Conservation (phyloP, 1,284 basidiomycete genomes). For the Apiotrichum sp. region DNA sequence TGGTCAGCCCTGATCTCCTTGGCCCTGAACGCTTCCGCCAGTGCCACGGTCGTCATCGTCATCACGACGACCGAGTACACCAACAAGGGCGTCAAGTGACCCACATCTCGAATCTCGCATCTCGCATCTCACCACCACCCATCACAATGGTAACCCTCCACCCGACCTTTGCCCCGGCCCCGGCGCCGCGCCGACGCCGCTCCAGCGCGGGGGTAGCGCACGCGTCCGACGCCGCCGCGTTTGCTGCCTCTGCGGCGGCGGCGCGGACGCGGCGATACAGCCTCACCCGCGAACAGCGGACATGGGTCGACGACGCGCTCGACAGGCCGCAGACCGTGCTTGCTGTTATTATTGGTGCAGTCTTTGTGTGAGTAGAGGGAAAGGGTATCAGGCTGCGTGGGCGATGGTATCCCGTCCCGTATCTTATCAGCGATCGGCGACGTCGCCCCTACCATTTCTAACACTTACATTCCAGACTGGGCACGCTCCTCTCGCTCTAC, state of each 20-base stretch:
- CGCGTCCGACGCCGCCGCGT: constrained; percentile 2
- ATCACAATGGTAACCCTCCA: not conserved
- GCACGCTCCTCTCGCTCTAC: constrained; percentile 52
- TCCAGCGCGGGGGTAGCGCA: constrained; percentile 1
- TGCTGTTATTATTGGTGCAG: constrained; percentile 11
- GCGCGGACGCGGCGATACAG: not conserved
- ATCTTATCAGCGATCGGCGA: not conserved
- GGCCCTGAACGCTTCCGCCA: no score
- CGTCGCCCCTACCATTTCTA: not conserved
- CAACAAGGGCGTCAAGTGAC: no score
- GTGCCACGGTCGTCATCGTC: no score
- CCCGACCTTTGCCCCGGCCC: not conserved
- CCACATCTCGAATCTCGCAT: no score
- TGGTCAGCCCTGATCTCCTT: no score
- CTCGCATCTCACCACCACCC: not conserved
- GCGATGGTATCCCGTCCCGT: not conserved
- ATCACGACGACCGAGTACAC: no score
- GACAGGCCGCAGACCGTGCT: constrained; percentile 14
- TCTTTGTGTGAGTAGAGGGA: constrained; percentile 25
- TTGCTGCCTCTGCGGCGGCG: constrained; percentile 1
- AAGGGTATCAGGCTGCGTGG: not conserved
- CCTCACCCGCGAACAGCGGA: not conserved
- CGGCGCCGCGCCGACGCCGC: constrained; percentile 8
- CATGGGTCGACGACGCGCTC: constrained; percentile 1
- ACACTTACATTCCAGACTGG: constrained; percentile 20